Base-by-base conservation (phyloP, 2,329 filamentous ascomycete genomes). In the Aspergillus intermedius region DNA sequence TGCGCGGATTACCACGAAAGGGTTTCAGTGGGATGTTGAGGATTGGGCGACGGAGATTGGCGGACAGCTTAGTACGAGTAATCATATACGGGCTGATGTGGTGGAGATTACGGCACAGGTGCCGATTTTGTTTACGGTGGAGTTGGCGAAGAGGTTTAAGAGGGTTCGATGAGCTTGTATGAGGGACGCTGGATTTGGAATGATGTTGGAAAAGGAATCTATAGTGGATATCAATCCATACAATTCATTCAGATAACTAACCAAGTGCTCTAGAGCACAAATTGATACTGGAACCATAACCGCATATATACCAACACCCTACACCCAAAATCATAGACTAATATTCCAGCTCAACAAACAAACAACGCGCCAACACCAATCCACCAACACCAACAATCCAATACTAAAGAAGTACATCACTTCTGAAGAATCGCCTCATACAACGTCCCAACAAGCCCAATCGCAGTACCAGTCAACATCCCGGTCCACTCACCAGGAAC, bases 21-120 rank as follows among this genome's bases (percentile, higher is more conserved):
- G 93, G 0, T 74, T 97, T 17, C 84, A 95, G 64, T 98, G 93
- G 93, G 90, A 98, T 69, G 87, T 98, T 1, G 65, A 76, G 50
- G 75, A 88, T 51, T 95, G 91, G 90, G 71, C 79, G 55, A 95
- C 87, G 1, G 76, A 80, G 60, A 86, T 93, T 63, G 86, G 87
- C 6, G 84, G 82, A 0, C 77, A 79, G 56, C 62, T 91, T 50
- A 91, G 87, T 64, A 91, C 88, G 49, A 93, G 87, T 67, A 93
- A 93, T 67, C 85, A 89, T 60, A 80, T 91, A 22, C 80, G 78
- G 3, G 74, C 77, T 44, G 76, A 81, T 3, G 63, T 61, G 49
- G 78, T 90, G 19, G 76, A 80, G 55, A 72, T 91, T 32, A 70
- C 78, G 61, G 83, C 83, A 21, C 78, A 76, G 28, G 78, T 75